phyloP scores from a whole-genome alignment of 2,329 filamentous ascomycete genomes.

The Stagonosporopsis vannaccii region DNA sequence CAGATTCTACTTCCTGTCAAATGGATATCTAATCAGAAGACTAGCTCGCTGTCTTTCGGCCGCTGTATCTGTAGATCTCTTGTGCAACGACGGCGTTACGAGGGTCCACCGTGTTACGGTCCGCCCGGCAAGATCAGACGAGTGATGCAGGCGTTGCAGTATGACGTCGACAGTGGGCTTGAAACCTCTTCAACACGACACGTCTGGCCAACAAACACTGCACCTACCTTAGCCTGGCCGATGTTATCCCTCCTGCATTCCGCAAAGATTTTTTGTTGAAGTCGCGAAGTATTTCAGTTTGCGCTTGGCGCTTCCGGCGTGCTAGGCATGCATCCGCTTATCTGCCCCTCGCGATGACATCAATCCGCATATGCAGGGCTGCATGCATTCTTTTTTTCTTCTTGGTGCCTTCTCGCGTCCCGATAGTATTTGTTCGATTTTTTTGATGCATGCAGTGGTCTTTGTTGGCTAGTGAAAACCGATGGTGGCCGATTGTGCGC shows the following conservation, averaged over 20 bases:
- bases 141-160: slow-evolving; percentile 13
- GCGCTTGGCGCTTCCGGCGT: slow-evolving; percentile 8
- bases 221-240: slow-evolving; percentile 8
- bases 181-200: not conserved
- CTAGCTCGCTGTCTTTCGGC: not conserved
- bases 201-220: not conserved
- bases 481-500: not conserved
- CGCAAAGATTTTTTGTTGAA: slow-evolving; percentile 18
- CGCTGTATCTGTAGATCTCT: not conserved
- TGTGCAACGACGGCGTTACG: not conserved
- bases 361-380: slow-evolving; percentile 7
- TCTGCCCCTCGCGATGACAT: slow-evolving; percentile 9
- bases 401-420: slow-evolving; percentile 2
- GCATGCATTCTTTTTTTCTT: not conserved
- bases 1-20: too few relatives aligned
- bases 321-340: not conserved
- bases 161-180: slow-evolving; percentile 17
- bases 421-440: not conserved
- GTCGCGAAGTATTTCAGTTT: slow-evolving; percentile 3
- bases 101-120: slow-evolving; percentile 3
- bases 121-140: slow-evolving; percentile 17
- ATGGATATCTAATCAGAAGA: not conserved
- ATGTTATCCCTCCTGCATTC: not conserved
- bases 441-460: not conserved
- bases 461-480: slow-evolving; percentile 2